Evolutionary conservation across 495 filamentous ascomycete genomes (phyloP).

Genomic region (Talaromyces adpressus): DNA sequence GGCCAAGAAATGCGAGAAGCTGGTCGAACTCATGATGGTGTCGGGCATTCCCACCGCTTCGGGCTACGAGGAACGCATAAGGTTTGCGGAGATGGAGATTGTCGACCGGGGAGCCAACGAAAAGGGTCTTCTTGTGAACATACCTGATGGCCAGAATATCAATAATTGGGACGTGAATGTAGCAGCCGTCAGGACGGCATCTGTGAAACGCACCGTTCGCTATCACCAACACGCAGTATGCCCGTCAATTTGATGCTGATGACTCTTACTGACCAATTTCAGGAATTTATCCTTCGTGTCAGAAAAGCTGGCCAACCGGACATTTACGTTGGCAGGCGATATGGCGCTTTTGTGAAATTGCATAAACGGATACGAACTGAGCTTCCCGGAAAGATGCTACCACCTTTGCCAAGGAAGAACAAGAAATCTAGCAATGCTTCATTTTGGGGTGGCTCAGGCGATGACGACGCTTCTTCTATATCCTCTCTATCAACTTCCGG

Average conservation of each 20-base stretch:
- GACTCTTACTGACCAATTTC: background rate
- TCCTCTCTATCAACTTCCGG: constrained; percentile 68
- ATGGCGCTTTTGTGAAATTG: constrained; percentile 77
- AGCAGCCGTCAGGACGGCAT: constrained; percentile 75
- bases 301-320: constrained; percentile 65
- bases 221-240: constrained; percentile 89
- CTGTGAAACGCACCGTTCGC: constrained; percentile 77
- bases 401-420: constrained; percentile 84
- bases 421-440: constrained; percentile 61
- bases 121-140: constrained; percentile 72
- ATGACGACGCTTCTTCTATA: constrained; percentile 66
- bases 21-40: constrained; percentile 99
- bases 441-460: constrained; percentile 47
- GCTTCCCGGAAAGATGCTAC: constrained; percentile 84
- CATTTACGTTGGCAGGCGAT: constrained; percentile 73
- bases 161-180: constrained; percentile 98
- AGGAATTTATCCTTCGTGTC: constrained; percentile 89
- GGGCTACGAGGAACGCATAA: constrained; percentile 92
- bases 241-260: constrained; percentile 7
- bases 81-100: constrained; percentile 93
- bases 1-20: constrained; percentile 84
- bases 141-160: constrained; percentile 83
- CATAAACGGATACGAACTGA: constrained; percentile 75
- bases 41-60: constrained; percentile 92
- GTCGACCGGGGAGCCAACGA: constrained; percentile 90